phyloP scores from a whole-genome alignment of 345 rosid genomes.

The Eucalyptus paniculata region DNA sequence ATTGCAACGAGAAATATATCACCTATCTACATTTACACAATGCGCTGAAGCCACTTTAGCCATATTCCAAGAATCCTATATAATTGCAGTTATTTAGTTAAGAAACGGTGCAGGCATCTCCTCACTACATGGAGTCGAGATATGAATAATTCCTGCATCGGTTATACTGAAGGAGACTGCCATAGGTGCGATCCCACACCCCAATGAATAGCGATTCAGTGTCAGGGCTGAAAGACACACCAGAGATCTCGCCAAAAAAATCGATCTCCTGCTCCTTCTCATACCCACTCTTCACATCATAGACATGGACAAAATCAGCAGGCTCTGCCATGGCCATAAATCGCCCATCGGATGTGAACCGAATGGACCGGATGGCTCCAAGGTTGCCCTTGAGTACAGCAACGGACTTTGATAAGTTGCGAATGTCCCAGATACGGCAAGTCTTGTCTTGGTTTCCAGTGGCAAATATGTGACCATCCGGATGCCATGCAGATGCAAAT shows the following conservation, averaged over 20 bases:
- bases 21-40: neutral
- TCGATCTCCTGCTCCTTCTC: constrained; percentile 57
- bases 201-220: constrained; percentile 45
- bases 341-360: constrained; percentile 42
- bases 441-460: constrained; percentile 64
- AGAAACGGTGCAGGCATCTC: neutral
- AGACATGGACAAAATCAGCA: constrained; percentile 54
- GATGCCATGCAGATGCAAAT: constrained; percentile 64
- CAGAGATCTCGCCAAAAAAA: constrained; percentile 60
- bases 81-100: neutral
- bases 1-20: neutral
- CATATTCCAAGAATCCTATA: neutral
- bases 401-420: constrained; percentile 37
- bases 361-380: constrained; percentile 50
- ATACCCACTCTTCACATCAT: constrained; percentile 34
- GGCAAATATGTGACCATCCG: constrained; percentile 39
- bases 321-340: constrained; percentile 57
- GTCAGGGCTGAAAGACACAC: constrained; percentile 50
- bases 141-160: constrained; percentile 34
- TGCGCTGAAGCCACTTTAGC: too few species aligned
- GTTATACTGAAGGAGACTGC: constrained; percentile 49
- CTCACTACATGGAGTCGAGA: constrained; percentile 33
- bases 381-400: constrained; percentile 50
- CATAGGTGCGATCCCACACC: constrained; percentile 57
- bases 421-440: constrained; percentile 44